Evolutionary conservation across 2,329 filamentous ascomycete genomes (phyloP).

Genomic region (Orbilia javanica): DNA sequence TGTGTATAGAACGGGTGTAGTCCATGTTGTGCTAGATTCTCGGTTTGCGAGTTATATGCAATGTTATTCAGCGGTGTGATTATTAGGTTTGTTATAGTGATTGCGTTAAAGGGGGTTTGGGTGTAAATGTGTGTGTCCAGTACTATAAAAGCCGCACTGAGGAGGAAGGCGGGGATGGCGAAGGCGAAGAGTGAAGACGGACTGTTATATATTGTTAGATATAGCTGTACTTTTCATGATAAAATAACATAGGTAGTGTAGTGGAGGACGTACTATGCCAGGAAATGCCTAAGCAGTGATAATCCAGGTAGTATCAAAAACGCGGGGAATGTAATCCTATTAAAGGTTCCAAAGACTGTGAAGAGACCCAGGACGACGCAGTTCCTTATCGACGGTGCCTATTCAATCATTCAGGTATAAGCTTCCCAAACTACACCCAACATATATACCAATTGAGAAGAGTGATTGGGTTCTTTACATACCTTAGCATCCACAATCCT

Average conservation of each 20-base stretch:
- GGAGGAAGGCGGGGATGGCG: constrained; percentile 70
- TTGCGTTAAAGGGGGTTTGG: constrained; percentile 17
- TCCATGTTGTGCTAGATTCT: constrained; percentile 70
- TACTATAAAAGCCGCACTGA: constrained; percentile 72
- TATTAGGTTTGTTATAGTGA: constrained; percentile 63
- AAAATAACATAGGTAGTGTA: neutral
- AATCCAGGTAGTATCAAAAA: constrained; percentile 88
- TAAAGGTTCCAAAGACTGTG: constrained; percentile 88
- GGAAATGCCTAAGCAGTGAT: constrained; percentile 85
- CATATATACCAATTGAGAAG: neutral
- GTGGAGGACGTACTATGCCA: constrained; percentile 73
- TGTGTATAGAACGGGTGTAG: constrained; percentile 71
- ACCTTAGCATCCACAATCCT: constrained; percentile 85
- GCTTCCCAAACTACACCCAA: neutral
- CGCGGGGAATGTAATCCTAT: constrained; percentile 95
- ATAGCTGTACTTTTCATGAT: constrained; percentile 38
- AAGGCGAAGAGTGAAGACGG: constrained; percentile 64
- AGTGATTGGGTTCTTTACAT: too few relatives aligned
- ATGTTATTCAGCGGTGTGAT: constrained; percentile 71
- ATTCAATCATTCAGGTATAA: constrained; percentile 11
- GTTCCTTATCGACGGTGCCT: constrained; percentile 49
- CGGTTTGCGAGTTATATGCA: constrained; percentile 68
- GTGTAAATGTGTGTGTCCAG: constrained; percentile 57
- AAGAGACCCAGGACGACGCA: constrained; percentile 84
- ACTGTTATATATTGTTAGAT: constrained; percentile 70